These are phyloP conservation scores for Lasiosphaeris hirsuta DNA, from an alignment of 495 filamentous ascomycete species.

Conservation along the genomic window DNA sequence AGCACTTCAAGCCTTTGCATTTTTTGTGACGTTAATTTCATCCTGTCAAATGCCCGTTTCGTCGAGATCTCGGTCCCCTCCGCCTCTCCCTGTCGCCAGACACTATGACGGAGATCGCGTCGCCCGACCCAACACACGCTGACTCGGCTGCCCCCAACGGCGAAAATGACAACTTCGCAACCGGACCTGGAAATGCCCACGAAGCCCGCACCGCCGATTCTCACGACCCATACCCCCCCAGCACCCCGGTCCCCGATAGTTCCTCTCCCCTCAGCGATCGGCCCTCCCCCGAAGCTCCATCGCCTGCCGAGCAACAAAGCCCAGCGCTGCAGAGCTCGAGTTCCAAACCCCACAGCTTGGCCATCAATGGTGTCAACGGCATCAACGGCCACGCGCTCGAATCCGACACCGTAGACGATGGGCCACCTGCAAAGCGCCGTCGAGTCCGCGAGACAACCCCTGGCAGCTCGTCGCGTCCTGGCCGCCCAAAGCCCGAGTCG, in stretches of 20 bases:
- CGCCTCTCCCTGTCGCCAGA: conserved; percentile 37
- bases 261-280: not conserved
- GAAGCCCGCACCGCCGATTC: conserved; percentile 1
- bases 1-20: conserved; percentile 48
- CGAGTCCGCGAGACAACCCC: conserved; percentile 54
- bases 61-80: conserved; percentile 59
- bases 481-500: conserved; percentile 54
- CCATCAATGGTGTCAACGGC: conserved; percentile 16
- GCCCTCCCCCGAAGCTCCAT: not conserved
- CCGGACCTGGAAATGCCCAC: conserved; percentile 4
- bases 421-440: conserved; percentile 69
- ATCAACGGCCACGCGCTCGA: conserved; percentile 5
- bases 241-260: not conserved
- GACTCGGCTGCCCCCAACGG: conserved; percentile 28
- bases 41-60: conserved; percentile 57
- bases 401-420: conserved; percentile 29
- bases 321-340: conserved; percentile 6
- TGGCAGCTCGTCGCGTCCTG: conserved; percentile 23
- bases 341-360: conserved; percentile 6
- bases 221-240: conserved; percentile 3
- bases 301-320: not conserved
- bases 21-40: conserved; percentile 65
- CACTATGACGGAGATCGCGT: conserved; percentile 52
- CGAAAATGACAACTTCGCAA: conserved; percentile 17
- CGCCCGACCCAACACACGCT: conserved; percentile 44